These are phyloP conservation scores for Tylopilus intermedius DNA, from an alignment of 768 basidiomycete genomes.

Conservation along the genomic window DNA sequence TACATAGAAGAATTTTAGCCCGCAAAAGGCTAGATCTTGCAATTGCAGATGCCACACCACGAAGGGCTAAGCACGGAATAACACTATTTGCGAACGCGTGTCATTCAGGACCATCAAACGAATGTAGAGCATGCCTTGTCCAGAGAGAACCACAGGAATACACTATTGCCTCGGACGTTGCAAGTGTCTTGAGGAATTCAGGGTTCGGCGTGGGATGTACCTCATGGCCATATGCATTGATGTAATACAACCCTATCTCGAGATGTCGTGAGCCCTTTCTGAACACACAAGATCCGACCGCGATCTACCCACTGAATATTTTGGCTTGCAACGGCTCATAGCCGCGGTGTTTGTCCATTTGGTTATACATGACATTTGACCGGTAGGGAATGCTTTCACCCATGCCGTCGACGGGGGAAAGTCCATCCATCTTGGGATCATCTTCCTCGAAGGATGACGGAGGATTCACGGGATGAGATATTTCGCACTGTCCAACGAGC, in stretches of 20 bases:
- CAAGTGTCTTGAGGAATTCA: conserved; percentile 64
- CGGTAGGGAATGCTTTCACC: conserved; percentile 42
- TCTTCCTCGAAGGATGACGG: conserved; percentile 28
- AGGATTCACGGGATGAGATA: conserved; percentile 72
- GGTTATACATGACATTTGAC: conserved; percentile 65
- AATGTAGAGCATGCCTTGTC: conserved; percentile 61
- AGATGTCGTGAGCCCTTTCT: conserved; percentile 5
- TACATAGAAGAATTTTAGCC: conserved; percentile 82
- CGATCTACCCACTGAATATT: conserved; percentile 53
- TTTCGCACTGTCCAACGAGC: conserved; percentile 89
- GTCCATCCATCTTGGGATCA: conserved; percentile 30
- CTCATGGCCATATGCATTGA: conserved; percentile 88
- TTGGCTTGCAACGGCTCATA: conserved; percentile 56
- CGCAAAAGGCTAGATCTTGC: conserved; percentile 61
- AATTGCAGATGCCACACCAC: conserved; percentile 73
- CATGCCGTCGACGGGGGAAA: conserved; percentile 52
- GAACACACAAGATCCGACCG: conserved; percentile 8
- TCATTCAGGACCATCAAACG: conserved; percentile 3
- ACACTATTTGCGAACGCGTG: conserved; percentile 44
- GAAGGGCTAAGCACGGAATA: conserved; percentile 85
- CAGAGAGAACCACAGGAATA: conserved; percentile 94
- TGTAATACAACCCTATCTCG: conserved; percentile 69
- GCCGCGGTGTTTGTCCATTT: conserved; percentile 41
- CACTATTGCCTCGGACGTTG: conserved; percentile 61
- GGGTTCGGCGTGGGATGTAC: conserved; percentile 87